phyloP scores from a whole-genome alignment of 1,284 basidiomycete species.

The Ustilago sp. region DNA sequence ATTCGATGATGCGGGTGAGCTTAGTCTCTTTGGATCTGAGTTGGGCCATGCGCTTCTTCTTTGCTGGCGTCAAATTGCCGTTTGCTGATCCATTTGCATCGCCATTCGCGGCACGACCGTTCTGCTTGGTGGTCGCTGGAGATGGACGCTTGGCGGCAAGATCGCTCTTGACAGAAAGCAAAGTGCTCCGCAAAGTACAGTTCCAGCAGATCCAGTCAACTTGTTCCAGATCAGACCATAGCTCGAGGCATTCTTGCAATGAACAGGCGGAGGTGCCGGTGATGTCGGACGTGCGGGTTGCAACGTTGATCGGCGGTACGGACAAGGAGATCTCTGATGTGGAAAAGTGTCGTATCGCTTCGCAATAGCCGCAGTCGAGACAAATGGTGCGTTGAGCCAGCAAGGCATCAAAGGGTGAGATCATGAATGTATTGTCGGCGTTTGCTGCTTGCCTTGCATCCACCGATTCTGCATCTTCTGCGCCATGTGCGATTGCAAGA shows the following conservation, averaged over 20 bases:
- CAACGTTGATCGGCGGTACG: constrained; percentile 45
- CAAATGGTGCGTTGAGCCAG: constrained; percentile 64
- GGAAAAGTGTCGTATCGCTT: constrained; percentile 63
- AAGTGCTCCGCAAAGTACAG: constrained; percentile 59
- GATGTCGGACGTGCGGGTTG: constrained; percentile 35
- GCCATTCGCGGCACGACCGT: constrained; percentile 24
- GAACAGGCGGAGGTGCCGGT: constrained; percentile 53
- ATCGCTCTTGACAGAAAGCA: constrained; percentile 22
- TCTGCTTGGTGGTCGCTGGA: constrained; percentile 12
- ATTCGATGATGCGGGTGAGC: constrained; percentile 35
- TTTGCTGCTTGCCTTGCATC: background rate
- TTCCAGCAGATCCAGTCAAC: constrained; percentile 67
- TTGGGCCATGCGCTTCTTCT: constrained; percentile 42
- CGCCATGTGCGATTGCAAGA: background rate
- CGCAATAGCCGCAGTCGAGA: constrained; percentile 64
- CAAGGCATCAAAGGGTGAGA: constrained; percentile 52
- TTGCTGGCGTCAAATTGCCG: constrained; percentile 24
- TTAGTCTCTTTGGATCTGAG: constrained; percentile 33
- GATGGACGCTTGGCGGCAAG: constrained; percentile 17
- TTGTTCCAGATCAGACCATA: constrained; percentile 63
- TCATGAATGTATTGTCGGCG: constrained; percentile 22
- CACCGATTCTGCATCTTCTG: background rate
- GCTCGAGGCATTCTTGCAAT: constrained; percentile 57
- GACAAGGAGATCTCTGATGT: constrained; percentile 60
- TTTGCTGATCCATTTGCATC: constrained; percentile 20